phyloP scores from a whole-genome alignment of 805 yeast species.

The Komagataella ulmi region DNA sequence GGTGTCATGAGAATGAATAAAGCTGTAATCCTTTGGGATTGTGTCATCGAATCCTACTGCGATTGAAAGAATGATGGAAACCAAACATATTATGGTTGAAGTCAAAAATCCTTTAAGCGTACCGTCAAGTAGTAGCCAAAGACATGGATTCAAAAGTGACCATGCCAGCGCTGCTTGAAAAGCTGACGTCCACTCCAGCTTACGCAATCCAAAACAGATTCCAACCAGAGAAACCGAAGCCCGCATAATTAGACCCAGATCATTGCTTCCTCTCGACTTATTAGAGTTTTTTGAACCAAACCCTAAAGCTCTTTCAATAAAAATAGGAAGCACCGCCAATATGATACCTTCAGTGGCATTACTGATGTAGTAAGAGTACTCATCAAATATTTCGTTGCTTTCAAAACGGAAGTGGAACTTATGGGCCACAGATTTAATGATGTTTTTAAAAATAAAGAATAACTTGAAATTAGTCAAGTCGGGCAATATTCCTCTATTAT shows the following conservation, averaged over 20 bases:
- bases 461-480: conserved; percentile 12
- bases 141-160: conserved; percentile 46
- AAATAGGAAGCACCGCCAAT: conserved; percentile 44
- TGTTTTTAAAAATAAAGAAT: conserved; percentile 2
- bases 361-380: conserved; percentile 3
- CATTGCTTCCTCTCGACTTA: conserved; percentile 1
- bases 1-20: not conserved
- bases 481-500: conserved; percentile 12
- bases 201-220: conserved; percentile 55
- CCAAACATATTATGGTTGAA: conserved; percentile 18
- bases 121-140: conserved; percentile 57
- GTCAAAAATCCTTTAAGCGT: conserved; percentile 37
- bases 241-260: conserved; percentile 16
- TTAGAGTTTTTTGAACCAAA: conserved; percentile 2
- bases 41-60: not conserved
- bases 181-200: conserved; percentile 54
- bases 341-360: conserved; percentile 38
- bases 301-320: conserved; percentile 14
- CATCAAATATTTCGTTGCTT: not conserved
- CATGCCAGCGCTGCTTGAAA: conserved; percentile 54
- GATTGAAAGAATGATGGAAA: conserved; percentile 9
- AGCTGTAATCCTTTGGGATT: not conserved
- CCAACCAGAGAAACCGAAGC: conserved; percentile 54
- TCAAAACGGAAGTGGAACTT: not conserved
- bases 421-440: not conserved